These are phyloP conservation scores for Aspergillus sp. DNA, from an alignment of 2,329 filamentous ascomycete species.

Conservation along the genomic window DNA sequence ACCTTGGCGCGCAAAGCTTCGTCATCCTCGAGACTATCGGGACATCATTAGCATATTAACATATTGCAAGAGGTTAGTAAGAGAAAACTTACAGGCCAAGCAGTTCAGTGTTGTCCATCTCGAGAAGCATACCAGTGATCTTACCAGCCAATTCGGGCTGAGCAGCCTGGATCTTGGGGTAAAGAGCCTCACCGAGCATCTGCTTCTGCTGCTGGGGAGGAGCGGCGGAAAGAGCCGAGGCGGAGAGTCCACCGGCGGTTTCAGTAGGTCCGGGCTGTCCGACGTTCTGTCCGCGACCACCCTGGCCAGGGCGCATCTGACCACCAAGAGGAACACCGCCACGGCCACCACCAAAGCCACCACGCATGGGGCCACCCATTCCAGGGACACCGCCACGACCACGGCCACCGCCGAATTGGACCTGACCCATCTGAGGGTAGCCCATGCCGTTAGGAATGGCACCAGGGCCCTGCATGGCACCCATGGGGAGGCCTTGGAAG, in stretches of 20 bases:
- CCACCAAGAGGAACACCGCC: slow-evolving; percentile 42
- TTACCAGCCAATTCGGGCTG: slow-evolving; percentile 96
- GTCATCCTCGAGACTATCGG: slow-evolving; percentile 86
- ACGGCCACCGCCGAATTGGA: slow-evolving; percentile 66
- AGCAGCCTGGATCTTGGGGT: slow-evolving; percentile 95
- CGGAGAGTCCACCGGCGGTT: slow-evolving; percentile 47
- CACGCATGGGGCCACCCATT: slow-evolving; percentile 58
- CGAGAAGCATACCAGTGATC: slow-evolving; percentile 98
- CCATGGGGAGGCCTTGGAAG: slow-evolving; percentile 71
- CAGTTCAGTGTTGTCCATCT: slow-evolving; percentile 97
- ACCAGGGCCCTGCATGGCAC: slow-evolving; percentile 61
- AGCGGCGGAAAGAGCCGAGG: slow-evolving; percentile 52
- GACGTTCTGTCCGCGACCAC: slow-evolving; percentile 43
- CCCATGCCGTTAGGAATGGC: slow-evolving; percentile 76
- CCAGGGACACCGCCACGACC: slow-evolving; percentile 66
- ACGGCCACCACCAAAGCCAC: slow-evolving; percentile 46
- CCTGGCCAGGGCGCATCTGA: slow-evolving; percentile 44
- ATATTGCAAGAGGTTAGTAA: background rate
- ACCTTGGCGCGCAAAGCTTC: slow-evolving; percentile 90
- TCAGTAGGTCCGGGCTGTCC: slow-evolving; percentile 40
- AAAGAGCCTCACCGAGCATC: slow-evolving; percentile 94
- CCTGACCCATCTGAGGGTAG: slow-evolving; percentile 76
- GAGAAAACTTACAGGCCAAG: slow-evolving; percentile 79
- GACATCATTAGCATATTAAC: slow-evolving; percentile 11
- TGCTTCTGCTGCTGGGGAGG: slow-evolving; percentile 89